Base-by-base conservation (phyloP, 768 basidiomycete species). In the Lactifluus rugatus region DNA sequence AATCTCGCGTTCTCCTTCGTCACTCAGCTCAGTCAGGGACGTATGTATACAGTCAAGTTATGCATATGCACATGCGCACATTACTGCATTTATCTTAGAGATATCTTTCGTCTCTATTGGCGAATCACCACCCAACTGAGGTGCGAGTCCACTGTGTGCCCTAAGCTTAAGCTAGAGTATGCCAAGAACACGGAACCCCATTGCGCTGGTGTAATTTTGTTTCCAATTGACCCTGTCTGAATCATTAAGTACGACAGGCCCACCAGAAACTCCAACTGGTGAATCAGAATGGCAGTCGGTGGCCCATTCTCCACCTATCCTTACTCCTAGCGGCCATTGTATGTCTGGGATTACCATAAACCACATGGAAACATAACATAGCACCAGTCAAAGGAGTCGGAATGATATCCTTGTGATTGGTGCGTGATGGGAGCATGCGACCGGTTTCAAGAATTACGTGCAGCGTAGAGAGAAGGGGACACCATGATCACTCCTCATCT, bases 401-500 rank as follows among this genome's bases (percentile, higher is more conserved):
- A 34, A 47, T 48, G 34, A 56, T 56, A 45, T 62, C 54, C 32
- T 52, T 48, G 46, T 37, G 28, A 49, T 37, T 60, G 58, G 50
- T 25, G 48, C 21, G 19, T 42, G 19, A 34, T 11, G 21, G 13
- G 19, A 14, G 7, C 59, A 56, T 48, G 50, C 46, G 31, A 45
- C 45, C 59, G 41, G 36, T 25, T 21, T 36, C 34, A 59, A 41
- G 42, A 26, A 60, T 32, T 54, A 60, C 47, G 51, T 50, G 45
- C 54, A 23, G 50, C 44, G 44, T 55, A 42, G 9, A 13, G 34
- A 34, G 45, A n/a, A n/a, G 48, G 42, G 34, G 36, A 49, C 41
- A 6, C 13, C 36, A 44, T 50, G 19, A 50, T 52, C 48, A 62
- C 57, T 64, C 62, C 46, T 62, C 83, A 34, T 80, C 80, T 60